phyloP scores from a whole-genome alignment of 2,329 filamentous ascomycete species.

The Hypoxylon sp. region DNA sequence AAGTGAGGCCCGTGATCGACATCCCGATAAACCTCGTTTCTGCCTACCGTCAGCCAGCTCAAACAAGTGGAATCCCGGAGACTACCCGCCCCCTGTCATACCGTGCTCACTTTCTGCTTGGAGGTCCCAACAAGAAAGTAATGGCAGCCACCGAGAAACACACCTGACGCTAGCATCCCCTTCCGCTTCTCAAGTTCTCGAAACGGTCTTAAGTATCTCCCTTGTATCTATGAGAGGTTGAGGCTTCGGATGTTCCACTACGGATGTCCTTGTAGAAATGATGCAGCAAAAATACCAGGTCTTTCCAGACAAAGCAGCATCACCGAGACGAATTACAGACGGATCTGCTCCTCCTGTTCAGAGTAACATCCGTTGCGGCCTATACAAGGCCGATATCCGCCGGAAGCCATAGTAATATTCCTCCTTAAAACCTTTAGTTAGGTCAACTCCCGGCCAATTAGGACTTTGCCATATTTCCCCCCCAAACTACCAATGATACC shows the following conservation, averaged over 20 bases:
- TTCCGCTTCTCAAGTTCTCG: slow-evolving; percentile 4
- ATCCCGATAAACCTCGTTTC: slow-evolving; percentile 27
- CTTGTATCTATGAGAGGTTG: slow-evolving; percentile 7
- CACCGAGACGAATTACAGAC: slow-evolving; percentile 29
- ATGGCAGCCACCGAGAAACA: slow-evolving; percentile 9
- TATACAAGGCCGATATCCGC: slow-evolving; percentile 14
- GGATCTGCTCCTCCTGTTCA: slow-evolving; percentile 20
- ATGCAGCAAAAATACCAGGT: slow-evolving; percentile 23
- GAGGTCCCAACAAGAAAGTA: slow-evolving; percentile 26
- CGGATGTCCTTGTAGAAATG: slow-evolving; percentile 10
- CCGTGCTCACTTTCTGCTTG: slow-evolving; percentile 23
- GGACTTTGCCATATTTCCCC: slow-evolving; percentile 8
- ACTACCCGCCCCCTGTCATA: slow-evolving; percentile 16
- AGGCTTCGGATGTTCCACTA: slow-evolving; percentile 8
- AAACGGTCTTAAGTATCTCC: slow-evolving; percentile 3
- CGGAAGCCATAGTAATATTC: slow-evolving; percentile 19
- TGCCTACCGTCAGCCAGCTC: slow-evolving; percentile 26
- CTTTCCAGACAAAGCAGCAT: slow-evolving; percentile 21
- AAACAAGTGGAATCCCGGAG: slow-evolving; percentile 30
- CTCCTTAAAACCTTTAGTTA: neutral
- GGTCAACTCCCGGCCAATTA: slow-evolving; percentile 7
- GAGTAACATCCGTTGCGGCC: slow-evolving; percentile 13
- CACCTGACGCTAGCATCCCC: slow-evolving; percentile 28
- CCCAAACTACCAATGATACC: neutral
- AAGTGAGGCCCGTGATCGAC: slow-evolving; percentile 50